Conservation (phyloP, 441 rosid genomes). For the Erodium moschatum region DNA sequence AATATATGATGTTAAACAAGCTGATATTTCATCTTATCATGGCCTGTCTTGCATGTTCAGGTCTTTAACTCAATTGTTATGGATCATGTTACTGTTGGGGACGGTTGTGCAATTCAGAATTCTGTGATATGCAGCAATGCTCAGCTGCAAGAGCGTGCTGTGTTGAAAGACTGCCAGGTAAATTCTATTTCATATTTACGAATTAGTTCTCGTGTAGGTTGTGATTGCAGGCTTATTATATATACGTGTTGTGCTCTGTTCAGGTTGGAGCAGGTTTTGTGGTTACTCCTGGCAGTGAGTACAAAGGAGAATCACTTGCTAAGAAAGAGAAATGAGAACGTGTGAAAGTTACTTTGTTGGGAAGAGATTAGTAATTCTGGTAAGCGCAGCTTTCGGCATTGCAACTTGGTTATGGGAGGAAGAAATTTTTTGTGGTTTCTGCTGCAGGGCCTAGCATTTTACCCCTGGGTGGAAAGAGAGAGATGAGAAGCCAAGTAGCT, state of each 20-base stretch:
- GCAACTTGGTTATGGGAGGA: neutral
- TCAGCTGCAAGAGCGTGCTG: constrained; percentile 79
- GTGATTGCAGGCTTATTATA: neutral
- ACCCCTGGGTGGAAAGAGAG: no score
- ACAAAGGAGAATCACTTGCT: constrained; percentile 75
- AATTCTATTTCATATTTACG: constrained; percentile 10
- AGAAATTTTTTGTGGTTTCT: neutral
- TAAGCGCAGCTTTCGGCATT: no score
- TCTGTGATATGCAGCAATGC: constrained; percentile 85
- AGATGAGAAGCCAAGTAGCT: neutral
- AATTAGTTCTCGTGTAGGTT: neutral
- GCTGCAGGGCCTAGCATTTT: neutral
- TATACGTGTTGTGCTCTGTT: constrained; percentile 7
- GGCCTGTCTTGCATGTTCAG: constrained; percentile 32
- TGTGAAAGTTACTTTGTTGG: neutral
- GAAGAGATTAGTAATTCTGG: neutral
- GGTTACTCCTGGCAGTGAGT: constrained; percentile 56
- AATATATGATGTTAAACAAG: neutral
- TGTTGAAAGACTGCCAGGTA: constrained; percentile 83
- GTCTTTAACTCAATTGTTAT: constrained; percentile 74
- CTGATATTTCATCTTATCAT: neutral
- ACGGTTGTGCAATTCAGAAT: constrained; percentile 85
- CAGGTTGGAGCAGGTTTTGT: constrained; percentile 85
- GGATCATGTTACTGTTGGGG: constrained; percentile 79
- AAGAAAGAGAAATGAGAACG: constrained; percentile 45